Conservation (phyloP, 1,284 basidiomycete genomes). For the Psilocybe mexicana region DNA sequence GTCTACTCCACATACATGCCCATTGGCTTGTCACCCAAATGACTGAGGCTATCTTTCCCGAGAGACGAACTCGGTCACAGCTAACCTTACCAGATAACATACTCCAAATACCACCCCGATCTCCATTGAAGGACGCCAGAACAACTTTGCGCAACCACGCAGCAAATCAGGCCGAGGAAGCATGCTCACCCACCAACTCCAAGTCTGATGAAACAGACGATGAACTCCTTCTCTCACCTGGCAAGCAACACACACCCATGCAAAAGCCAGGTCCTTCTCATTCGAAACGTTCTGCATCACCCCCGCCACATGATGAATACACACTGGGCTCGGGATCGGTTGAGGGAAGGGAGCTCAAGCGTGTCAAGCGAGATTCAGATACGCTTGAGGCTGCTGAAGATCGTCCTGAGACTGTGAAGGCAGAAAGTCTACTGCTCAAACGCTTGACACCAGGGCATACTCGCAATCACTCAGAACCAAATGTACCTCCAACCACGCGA, state of each 20-base stretch:
- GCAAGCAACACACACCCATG: slow-evolving; percentile 24
- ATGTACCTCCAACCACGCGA: slow-evolving; percentile 15
- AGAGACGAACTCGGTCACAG: slow-evolving; percentile 54
- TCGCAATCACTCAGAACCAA: slow-evolving; percentile 38
- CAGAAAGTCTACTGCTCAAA: neutral
- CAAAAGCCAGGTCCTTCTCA: slow-evolving; percentile 16
- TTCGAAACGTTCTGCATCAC: slow-evolving; percentile 44
- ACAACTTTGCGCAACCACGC: slow-evolving; percentile 28
- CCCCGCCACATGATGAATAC: slow-evolving; percentile 33
- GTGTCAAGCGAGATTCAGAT: slow-evolving; percentile 33
- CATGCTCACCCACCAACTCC: slow-evolving; percentile 8
- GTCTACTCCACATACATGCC: slow-evolving; percentile 16
- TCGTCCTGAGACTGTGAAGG: neutral
- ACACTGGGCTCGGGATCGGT: slow-evolving; percentile 22
- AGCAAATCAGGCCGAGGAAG: neutral
- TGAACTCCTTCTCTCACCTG: slow-evolving; percentile 41
- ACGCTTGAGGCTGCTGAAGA: slow-evolving; percentile 9
- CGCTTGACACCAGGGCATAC: slow-evolving; percentile 26
- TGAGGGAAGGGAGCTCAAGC: slow-evolving; percentile 37
- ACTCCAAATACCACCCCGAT: slow-evolving; percentile 42
- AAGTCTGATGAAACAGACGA: slow-evolving; percentile 35
- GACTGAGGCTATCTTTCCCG: slow-evolving; percentile 28
- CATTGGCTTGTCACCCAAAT: slow-evolving; percentile 22
- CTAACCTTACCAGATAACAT: slow-evolving; percentile 44
- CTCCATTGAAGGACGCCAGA: slow-evolving; percentile 54